Conservation (phyloP, 1,284 basidiomycete species). For the Malassezia psittaci region DNA sequence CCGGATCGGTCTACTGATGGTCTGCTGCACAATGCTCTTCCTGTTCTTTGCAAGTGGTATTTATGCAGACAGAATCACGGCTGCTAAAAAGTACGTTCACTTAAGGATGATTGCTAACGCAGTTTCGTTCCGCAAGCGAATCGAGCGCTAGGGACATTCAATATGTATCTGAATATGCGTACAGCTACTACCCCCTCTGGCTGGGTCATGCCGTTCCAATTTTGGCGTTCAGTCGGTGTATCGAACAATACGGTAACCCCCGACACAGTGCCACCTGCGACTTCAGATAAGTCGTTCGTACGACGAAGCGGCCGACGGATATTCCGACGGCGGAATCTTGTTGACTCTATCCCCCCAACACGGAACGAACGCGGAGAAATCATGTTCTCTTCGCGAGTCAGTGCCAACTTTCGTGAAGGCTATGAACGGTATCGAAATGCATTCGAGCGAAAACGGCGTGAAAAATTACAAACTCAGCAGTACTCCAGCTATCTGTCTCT, state of each 20-base stretch:
- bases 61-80: constrained; percentile 90
- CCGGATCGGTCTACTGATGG: constrained; percentile 29
- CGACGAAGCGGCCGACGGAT: background rate
- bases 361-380: constrained; percentile 86
- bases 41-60: constrained; percentile 94
- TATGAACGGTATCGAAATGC: constrained; percentile 83
- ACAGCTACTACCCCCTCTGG: constrained; percentile 42
- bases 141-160: constrained; percentile 75
- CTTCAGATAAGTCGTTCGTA: background rate
- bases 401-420: constrained; percentile 69
- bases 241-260: background rate
- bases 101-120: background rate
- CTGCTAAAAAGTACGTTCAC: constrained; percentile 69
- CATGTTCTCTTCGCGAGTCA: constrained; percentile 83
- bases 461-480: constrained; percentile 49
- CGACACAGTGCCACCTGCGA: background rate
- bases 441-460: constrained; percentile 73
- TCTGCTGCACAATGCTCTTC: constrained; percentile 62
- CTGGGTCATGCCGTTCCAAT: background rate
- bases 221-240: background rate
- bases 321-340: background rate
- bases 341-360: constrained; percentile 62
- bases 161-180: constrained; percentile 92
- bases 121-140: constrained; percentile 90
- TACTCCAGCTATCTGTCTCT: background rate